A percentile compares a stretch with the other conserved stretches of the same genome.
These are phyloP conservation scores for Luffa aegyptiaca DNA, from an alignment of 306 rosid genomes.

Conservation along the genomic window DNA sequence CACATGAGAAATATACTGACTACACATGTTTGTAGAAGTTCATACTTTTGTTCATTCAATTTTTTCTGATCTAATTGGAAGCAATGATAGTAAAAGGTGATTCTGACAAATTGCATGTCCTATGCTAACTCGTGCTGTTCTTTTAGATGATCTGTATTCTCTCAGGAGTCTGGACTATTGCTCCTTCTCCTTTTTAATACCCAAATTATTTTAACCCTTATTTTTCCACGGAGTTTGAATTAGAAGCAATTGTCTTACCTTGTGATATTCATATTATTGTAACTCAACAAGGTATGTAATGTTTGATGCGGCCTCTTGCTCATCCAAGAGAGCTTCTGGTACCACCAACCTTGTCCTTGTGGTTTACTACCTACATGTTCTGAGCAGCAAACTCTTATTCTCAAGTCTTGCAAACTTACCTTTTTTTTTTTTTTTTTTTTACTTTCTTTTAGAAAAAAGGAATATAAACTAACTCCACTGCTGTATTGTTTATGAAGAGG, in stretches of 20 bases:
- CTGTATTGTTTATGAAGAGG: constrained; percentile 41
- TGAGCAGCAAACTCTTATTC: neutral
- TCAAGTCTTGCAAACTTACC: neutral
- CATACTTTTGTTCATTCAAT: neutral
- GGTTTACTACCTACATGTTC: neutral
- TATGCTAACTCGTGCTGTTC: neutral
- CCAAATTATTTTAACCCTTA: neutral
- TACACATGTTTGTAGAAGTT: neutral
- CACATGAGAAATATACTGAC: neutral
- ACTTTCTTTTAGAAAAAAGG: neutral
- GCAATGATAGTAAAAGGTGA: neutral
- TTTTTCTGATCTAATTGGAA: neutral
- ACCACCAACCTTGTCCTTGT: neutral
- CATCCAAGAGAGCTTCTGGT: neutral
- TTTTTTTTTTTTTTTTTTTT: too few species aligned
- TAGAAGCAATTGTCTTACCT: neutral
- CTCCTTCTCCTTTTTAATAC: neutral
- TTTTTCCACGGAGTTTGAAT: neutral
- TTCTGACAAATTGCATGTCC: neutral
- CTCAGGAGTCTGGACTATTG: neutral
- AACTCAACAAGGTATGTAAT: neutral
- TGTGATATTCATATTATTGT: neutral
- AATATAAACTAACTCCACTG: neutral
- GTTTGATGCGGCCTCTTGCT: neutral
- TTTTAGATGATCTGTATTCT: neutral